phyloP scores from a whole-genome alignment of 2,329 filamentous ascomycete species.

The Arthrobotrys entomopaga region DNA sequence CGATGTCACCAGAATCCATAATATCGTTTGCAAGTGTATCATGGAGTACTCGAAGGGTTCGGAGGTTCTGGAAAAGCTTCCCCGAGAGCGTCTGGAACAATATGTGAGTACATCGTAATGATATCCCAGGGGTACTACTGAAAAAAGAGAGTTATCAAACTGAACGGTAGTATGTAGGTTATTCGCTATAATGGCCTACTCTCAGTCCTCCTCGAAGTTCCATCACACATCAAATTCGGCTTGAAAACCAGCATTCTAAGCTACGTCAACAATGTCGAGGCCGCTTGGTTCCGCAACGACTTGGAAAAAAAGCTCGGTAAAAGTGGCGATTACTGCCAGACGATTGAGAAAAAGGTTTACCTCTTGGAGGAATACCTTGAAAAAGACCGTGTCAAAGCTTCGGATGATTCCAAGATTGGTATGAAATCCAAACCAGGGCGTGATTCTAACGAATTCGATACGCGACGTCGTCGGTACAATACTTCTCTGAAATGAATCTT shows the following conservation, averaged over 20 bases:
- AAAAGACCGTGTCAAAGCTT: neutral
- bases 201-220: constrained; percentile 22
- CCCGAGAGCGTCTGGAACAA: constrained; percentile 15
- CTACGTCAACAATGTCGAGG: constrained; percentile 1
- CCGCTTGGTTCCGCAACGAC: neutral
- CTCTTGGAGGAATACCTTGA: constrained; percentile 15
- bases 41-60: neutral
- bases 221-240: constrained; percentile 13
- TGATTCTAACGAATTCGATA: constrained; percentile 19
- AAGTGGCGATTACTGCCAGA: neutral
- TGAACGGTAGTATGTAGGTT: constrained; percentile 5
- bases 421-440: neutral
- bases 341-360: constrained; percentile 9
- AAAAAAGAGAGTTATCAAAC: neutral
- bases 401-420: constrained; percentile 14
- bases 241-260: neutral
- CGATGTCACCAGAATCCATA: constrained; percentile 17
- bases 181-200: constrained; percentile 19
- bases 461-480: constrained; percentile 21
- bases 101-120: constrained; percentile 6
- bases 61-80: neutral
- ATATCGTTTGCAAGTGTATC: constrained; percentile 10
- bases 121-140: neutral
- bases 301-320: constrained; percentile 17
- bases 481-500: constrained; percentile 20